Percentiles rank a stretch among this genome's conserved stretches.
Evolutionary conservation across 495 filamentous ascomycete genomes (phyloP).

Genomic region (Trypethelium eluteriae): DNA sequence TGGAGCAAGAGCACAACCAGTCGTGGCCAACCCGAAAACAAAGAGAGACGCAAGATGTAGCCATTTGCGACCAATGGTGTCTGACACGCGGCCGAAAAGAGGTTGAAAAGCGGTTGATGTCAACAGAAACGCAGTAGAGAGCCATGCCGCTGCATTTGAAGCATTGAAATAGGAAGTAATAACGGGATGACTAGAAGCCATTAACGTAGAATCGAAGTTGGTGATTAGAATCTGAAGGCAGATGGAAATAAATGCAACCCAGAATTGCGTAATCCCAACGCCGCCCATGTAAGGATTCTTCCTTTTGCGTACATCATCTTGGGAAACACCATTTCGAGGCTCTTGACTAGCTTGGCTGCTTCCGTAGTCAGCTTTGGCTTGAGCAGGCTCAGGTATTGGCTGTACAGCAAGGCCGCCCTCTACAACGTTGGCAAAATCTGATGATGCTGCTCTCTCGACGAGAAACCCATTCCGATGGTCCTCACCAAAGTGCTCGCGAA

Average conservation of each 20-base stretch:
- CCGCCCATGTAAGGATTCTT: conserved; percentile 10
- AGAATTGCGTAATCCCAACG: neutral
- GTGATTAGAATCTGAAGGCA: conserved; percentile 33
- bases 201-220: conserved; percentile 68
- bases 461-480: neutral
- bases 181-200: conserved; percentile 74
- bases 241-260: neutral
- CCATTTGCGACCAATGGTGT: conserved; percentile 5
- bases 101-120: conserved; percentile 2
- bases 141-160: conserved; percentile 8
- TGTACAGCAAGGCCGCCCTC: conserved; percentile 1
- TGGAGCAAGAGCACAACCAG: conserved; percentile 65
- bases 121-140: conserved; percentile 5
- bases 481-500: neutral
- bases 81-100: neutral
- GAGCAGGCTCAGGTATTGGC: neutral
- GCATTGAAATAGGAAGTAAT: conserved; percentile 52
- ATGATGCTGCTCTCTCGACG: neutral
- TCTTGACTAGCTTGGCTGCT: neutral
- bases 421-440: neutral
- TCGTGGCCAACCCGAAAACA: conserved; percentile 58
- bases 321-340: neutral
- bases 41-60: conserved; percentile 34
- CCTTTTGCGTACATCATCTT: neutral
- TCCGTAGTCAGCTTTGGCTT: neutral